phyloP scores from a whole-genome alignment of 208 protist genomes.

The Crithidia acanthocephali region DNA sequence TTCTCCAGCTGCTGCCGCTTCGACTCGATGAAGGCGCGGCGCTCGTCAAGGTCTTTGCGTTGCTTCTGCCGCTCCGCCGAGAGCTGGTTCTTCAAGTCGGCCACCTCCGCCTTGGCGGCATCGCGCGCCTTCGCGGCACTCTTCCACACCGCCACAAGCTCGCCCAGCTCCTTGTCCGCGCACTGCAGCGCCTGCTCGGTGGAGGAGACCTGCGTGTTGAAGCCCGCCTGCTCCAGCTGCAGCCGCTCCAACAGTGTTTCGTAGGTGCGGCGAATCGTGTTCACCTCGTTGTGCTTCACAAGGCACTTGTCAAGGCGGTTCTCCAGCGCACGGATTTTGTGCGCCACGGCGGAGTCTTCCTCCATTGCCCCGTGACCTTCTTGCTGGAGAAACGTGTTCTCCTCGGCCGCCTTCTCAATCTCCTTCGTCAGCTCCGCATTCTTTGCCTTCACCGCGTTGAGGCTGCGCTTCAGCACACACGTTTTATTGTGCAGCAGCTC shows the following conservation, averaged over 20 bases:
- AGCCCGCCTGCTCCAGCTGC: conserved; percentile 92
- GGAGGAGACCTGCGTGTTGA: conserved; percentile 89
- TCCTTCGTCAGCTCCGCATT: conserved; percentile 73
- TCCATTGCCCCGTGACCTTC: conserved; percentile 65
- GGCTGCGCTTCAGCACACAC: conserved; percentile 79
- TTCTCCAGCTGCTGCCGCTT: conserved; percentile 80
- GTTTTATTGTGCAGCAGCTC: conserved; percentile 84
- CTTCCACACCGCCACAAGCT: conserved; percentile 88
- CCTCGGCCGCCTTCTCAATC: conserved; percentile 58
- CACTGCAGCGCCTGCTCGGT: conserved; percentile 90
- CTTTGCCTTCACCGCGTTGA: conserved; percentile 85
- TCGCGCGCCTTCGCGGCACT: conserved; percentile 87
- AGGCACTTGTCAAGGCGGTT: conserved; percentile 97
- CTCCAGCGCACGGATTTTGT: conserved; percentile 94
- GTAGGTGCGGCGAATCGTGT: conserved; percentile 95
- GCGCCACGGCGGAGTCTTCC: conserved; percentile 77
- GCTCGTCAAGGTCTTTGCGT: conserved; percentile 88
- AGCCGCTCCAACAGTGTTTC: conserved; percentile 95
- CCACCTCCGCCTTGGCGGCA: conserved; percentile 81
- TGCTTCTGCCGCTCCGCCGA: conserved; percentile 76
- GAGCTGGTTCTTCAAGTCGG: conserved; percentile 68
- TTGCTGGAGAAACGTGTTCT: conserved; percentile 53
- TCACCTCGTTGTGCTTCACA: conserved; percentile 97
- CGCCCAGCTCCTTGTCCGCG: conserved; percentile 90
- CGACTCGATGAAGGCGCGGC: conserved; percentile 73